phyloP scores from a whole-genome alignment of 345 rosid species.

The Populus deltoides region DNA sequence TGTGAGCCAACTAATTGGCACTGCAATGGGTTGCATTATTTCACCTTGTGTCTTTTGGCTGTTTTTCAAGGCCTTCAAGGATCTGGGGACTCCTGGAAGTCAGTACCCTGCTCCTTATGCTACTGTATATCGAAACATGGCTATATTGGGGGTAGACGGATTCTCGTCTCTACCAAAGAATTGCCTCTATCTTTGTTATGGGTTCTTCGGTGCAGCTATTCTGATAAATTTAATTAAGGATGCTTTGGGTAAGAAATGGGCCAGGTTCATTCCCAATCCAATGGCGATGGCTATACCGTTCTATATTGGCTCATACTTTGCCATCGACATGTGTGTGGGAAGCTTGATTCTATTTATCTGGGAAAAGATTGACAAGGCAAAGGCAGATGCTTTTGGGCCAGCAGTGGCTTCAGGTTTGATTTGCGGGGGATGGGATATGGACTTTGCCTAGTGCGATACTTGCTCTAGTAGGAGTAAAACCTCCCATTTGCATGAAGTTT shows the following conservation, averaged over 20 bases:
- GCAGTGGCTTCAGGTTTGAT: conserved; percentile 45
- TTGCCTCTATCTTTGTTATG: conserved; percentile 32
- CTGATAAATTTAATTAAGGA: conserved; percentile 31
- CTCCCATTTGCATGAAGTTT: conserved; percentile 50
- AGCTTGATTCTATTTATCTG: conserved; percentile 32
- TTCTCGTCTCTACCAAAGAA: background rate
- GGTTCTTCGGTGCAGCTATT: conserved; percentile 34
- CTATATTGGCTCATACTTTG: conserved; percentile 39
- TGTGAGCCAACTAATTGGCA: conserved; percentile 30
- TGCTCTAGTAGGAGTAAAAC: conserved; percentile 32
- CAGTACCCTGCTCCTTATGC: background rate
- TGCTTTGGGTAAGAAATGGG: background rate
- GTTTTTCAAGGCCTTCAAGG: conserved; percentile 30
- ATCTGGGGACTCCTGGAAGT: background rate
- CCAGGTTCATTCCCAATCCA: conserved; percentile 35
- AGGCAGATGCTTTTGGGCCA: conserved; percentile 23
- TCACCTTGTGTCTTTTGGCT: conserved; percentile 28
- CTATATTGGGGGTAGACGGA: background rate
- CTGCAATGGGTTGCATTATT: conserved; percentile 31
- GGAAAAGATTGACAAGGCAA: conserved; percentile 28
- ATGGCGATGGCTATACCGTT: conserved; percentile 50
- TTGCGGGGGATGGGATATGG: conserved; percentile 6
- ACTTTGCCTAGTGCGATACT: conserved; percentile 16
- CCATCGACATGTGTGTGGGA: conserved; percentile 50
- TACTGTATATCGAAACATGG: background rate